Base-by-base conservation (phyloP, 1,284 basidiomycete species). In the Clitocybe nebularis region DNA sequence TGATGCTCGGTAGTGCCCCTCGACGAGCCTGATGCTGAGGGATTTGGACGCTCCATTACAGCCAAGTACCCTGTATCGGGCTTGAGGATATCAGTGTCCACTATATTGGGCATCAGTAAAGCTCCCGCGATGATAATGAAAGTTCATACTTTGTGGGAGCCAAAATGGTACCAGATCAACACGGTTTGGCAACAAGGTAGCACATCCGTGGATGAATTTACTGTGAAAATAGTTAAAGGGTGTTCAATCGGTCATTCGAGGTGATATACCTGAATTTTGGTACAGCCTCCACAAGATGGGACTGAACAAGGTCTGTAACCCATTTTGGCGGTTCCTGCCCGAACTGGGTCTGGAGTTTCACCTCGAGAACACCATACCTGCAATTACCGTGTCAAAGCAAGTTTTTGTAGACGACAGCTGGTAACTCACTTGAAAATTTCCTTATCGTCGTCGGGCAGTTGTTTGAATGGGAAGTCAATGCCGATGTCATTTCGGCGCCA, bases 121-220 rank as follows among this genome's bases (percentile, higher is more conserved):
- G 34, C 10, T 4, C 13, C 11, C 0, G 26, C 22, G 11, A 29
- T 28, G 10, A 19, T 17, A 10, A 22, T 16, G 25, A 33, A 29
- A n/a, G 30, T 5, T 66, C 81, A 43, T 61, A 92, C 86, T 95
- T 62, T 95, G 93, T 4, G 93, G 93, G 3, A 98, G 80, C 95
- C 95, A 99, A 76, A 98, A 99, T 3, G 95, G 95, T 11, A 99
- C 89, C n/a, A 99, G 79, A 59, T 98, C 91, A 42, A 98, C 95
- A 32, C 95, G 88, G 61, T 93, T 84, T 24, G 94, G 91, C 5
- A 99, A 68, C 0, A 98, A 73, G 0, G 93, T 95, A 1, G 95
- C 88, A 59, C 95, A 99, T 19, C 95, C 95, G 60, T 98, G 95
- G 51, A 98, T 96, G 62, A 98, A 98, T 80, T 95, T 95, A 65